Base-by-base conservation (phyloP, 163 green algal species). In the Chloromonas sp. region DNA sequence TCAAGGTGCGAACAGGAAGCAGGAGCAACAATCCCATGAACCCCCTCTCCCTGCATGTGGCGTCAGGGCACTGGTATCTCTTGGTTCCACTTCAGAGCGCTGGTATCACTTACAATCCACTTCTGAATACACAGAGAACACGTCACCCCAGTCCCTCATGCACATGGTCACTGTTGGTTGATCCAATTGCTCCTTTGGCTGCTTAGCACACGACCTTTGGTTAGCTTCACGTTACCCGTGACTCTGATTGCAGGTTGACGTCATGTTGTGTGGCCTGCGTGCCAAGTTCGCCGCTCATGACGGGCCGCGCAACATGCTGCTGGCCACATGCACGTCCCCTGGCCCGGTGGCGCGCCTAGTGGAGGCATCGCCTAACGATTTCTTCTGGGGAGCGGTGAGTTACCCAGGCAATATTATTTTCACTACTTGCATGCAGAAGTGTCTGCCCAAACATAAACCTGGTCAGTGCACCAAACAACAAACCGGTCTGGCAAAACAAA, bases 351-450 rank as follows among this genome's bases (percentile, higher is more conserved):
- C 14, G 13, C 5, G 60, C 3, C 82, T 99, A 11, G 90, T 98
- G 13, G 97, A 99, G 87, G 89, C 86, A 60, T 96, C 93, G 3
- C 96, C 97, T 0, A 88, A 97, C 82, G 97, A 99, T 84, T 96
- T 92, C 78, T 98, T 96, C 83, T 99, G 97, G 97, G 97, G 96
- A 0, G 84, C 86, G 11, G 97, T 97, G 14, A 90, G 95, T 57
- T 93, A 98, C 84, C 91, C 94, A 11, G 91, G 74, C 1, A 36
- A 36, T 36, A 36, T 36, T 36, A 36, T 36, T 36, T 36, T 36
- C 36, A 36, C 36, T 36, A 36, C 36, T 36, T 97, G 97, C 0
- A 14, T 84, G 58, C 99, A 99, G 88, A 89, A 95, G 60, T 91
- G 99, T 57, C 96, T 97, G 0, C 83, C 86, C 84, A 84, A 98